Base-by-base conservation (phyloP, 2,329 filamentous ascomycete genomes). In the Arachnomyces sp. region DNA sequence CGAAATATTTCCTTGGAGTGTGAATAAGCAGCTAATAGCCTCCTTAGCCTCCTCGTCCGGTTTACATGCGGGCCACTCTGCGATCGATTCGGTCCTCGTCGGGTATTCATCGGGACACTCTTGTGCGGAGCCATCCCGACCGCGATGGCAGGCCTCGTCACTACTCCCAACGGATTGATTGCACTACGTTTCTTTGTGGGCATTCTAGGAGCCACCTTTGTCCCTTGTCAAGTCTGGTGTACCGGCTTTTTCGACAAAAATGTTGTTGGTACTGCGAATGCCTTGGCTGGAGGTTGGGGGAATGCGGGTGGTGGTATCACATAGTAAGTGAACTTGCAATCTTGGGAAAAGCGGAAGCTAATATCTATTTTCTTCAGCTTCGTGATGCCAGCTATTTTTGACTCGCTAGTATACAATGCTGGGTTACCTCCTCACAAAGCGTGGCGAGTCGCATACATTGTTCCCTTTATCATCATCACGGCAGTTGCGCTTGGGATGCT, bases 231-330 rank as follows among this genome's bases (percentile, higher is more conserved):
- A 59, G 89, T 94, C 5, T 95, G 88, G 86, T 86, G 83, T 7
- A 95, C 87, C 0, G 86, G 82, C 0, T 95, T 94, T 71, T 95
- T 87, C 60, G 88, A 95, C 66, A 92, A 89, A 68, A 92, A 89
- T 53, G 74, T 95, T 17, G 84, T 95, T 13, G 89, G 89, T 35
- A 89, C 86, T 4, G 86, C 87, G 45, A 95, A 95, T 57, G 84
- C 86, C 2, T 65, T 95, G 13, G 82, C 87, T 1, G 89, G 81
- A 31, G 89, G 89, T 11, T 82, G 85, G 68, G 89, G 88, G 38
- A 95, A 94, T 52, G 77, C 86, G 17, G 88, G 89, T 43, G 89
- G 88, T 47, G 89, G 89, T 41, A 84, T 94, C 50, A 94, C 88
- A 2, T 94, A 94, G 61, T 62, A 52, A 18, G 56, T 44, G 13